Percentiles rank a stretch among this genome's conserved stretches.
These are phyloP conservation scores for Porcisia deanei DNA, from an alignment of 208 protist genomes.

Conservation along the genomic window DNA sequence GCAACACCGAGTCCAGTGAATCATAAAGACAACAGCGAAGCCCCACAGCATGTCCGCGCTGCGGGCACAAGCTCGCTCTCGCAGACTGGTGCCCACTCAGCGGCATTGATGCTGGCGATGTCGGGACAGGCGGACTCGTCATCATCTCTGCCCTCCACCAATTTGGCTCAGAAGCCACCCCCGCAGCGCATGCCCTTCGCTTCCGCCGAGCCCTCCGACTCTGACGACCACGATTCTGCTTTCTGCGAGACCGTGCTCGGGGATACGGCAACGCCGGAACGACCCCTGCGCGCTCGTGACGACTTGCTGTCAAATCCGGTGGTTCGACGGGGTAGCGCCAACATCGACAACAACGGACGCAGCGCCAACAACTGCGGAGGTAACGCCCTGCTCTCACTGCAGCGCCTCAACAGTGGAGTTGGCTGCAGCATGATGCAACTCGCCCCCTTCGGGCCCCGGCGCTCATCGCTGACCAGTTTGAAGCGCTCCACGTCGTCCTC, in stretches of 20 bases:
- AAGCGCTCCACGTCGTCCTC: background rate
- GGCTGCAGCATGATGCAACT: conserved; percentile 6
- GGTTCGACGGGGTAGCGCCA: background rate
- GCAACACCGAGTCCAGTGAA: background rate
- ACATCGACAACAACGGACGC: background rate
- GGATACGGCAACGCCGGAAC: background rate
- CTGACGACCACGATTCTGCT: background rate
- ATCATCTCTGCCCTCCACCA: background rate
- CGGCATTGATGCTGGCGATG: background rate
- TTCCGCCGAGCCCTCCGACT: background rate
- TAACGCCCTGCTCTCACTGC: background rate
- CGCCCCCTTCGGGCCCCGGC: conserved; percentile 1
- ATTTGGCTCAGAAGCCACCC: background rate
- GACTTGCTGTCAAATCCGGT: conserved; percentile 23
- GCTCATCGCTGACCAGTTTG: background rate
- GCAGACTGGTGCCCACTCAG: background rate
- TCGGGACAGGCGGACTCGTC: conserved; percentile 1
- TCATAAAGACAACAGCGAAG: background rate
- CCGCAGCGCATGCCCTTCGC: conserved; percentile 10
- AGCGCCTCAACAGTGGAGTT: background rate
- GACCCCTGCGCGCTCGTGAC: background rate
- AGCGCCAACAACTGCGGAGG: background rate
- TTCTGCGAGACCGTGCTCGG: background rate
- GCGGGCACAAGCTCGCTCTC: background rate
- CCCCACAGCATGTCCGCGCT: background rate